Evolutionary conservation across 371 early-diverging fungal genomes (phyloP), one percentile per base, ranked within the genome.

Genomic region (Apophysomyces sp.): DNA sequence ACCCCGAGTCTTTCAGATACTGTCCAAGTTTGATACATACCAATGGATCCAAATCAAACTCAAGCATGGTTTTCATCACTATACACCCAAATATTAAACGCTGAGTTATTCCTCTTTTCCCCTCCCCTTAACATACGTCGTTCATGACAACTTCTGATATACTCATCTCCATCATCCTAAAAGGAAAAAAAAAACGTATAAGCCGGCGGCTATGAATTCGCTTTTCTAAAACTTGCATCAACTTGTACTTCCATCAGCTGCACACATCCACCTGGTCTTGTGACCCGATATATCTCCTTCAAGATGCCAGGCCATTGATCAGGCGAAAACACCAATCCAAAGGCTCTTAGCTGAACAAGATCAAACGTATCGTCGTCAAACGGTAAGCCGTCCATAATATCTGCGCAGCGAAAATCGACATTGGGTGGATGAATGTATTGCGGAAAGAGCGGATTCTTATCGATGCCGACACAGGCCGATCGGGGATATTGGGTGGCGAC

Each of bases 331-430:
- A 55, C 58, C 2, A 59, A 29, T 7, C 36, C 59, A 27, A 67
- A 29, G 31, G 55, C 32, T 15, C 61, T 32, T 37, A 57, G 37
- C 39, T 67, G 67, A 2, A 67, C 51, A 32, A 58, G 39, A 55
- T 68, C 64, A 49, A 68, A 68, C 13, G 57, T 34, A 54, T 68
- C 27, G 39, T 59, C 31, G 26, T 58, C 29, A 61, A 55, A 68
- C 5, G 68, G 64, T 15, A 68, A 24, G 8, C 64, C 57, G 11
- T 68, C 61, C 5, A 63, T 29, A 5, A 63, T 27, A 57, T 68
- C 61, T 12, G 13, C 52, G 15, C 59, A 36, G 26, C 52, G 28
- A 7, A 68, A 68, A 16, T 21, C 36, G 1, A 51, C 57, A 32
- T 68, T 68, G 2, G 52, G 54, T 26, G 68, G 64, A 52, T 52